Evolutionary conservation across 805 yeast genomes (phyloP).

Genomic region (Nakazawaea ambrosiae): DNA sequence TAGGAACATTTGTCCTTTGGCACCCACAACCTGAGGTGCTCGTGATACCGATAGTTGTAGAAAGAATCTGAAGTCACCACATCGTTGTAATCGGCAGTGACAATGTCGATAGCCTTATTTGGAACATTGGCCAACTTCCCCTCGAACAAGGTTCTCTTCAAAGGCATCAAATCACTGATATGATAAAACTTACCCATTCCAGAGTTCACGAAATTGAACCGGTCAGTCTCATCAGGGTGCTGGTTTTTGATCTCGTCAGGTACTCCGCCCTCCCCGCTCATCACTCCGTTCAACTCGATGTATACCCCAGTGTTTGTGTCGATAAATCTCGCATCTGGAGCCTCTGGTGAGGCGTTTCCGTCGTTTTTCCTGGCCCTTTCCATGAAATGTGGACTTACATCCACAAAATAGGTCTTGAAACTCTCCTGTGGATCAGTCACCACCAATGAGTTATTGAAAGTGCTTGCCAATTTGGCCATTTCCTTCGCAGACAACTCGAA

Average conservation of each 20-base stretch:
- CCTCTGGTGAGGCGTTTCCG: constrained; percentile 36
- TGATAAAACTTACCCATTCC: constrained; percentile 28
- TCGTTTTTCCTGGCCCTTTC: constrained; percentile 42
- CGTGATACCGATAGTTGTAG: constrained; percentile 23
- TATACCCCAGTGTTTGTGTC: constrained; percentile 54
- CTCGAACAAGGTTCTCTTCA: constrained; percentile 22
- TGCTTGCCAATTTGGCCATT: constrained; percentile 35
- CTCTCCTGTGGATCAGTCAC: constrained; percentile 37
- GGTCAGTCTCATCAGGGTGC: constrained; percentile 14
- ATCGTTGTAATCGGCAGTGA: constrained; percentile 18
- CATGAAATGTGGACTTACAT: constrained; percentile 41
- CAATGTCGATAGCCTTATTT: constrained; percentile 15
- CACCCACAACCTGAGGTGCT: constrained; percentile 31
- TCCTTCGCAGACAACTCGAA: constrained; percentile 46
- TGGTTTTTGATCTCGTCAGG: constrained; percentile 15
- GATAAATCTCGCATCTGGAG: constrained; percentile 47
- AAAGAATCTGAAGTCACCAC: constrained; percentile 16
- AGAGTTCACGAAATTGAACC: constrained; percentile 24
- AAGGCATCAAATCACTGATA: constrained; percentile 19
- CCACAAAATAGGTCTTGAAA: constrained; percentile 37
- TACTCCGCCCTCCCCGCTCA: constrained; percentile 18
- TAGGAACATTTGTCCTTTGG: constrained; percentile 29
- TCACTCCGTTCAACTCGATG: constrained; percentile 50
- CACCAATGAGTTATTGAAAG: constrained; percentile 39
- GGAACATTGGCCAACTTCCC: constrained; percentile 25